Evolutionary conservation across 73 alveolate genomes (phyloP).

Genomic region (Symbiodinium pilosum): DNA sequence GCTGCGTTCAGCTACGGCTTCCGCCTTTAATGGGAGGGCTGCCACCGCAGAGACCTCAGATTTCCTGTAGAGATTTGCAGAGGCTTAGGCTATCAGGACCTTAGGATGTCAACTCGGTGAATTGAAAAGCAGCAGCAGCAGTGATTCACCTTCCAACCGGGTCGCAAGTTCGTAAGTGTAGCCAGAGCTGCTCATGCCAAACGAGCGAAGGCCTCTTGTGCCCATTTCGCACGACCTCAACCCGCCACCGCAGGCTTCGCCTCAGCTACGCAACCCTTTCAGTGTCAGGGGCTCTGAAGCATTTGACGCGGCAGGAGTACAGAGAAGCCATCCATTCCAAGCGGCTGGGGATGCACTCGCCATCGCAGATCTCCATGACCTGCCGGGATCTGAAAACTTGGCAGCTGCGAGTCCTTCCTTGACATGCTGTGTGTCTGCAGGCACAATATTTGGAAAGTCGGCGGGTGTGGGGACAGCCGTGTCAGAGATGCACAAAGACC

Average conservation of each 20-base stretch:
- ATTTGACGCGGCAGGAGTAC: constrained; percentile 39
- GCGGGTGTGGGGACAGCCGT: constrained; percentile 89
- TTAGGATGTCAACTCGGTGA: no score
- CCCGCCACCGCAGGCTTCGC: constrained; percentile 30
- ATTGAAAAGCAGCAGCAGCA: no score
- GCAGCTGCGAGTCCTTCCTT: not conserved
- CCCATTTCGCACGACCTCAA: constrained; percentile 63
- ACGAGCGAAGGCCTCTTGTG: constrained; percentile 35
- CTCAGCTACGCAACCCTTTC: not conserved
- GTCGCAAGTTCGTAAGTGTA: no score
- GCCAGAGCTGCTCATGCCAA: no score
- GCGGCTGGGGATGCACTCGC: constrained; percentile 45
- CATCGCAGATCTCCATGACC: constrained; percentile 43
- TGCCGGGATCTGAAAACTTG: not conserved
- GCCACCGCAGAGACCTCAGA: constrained; percentile 26
- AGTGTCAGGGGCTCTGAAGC: not conserved
- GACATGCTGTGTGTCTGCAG: not conserved
- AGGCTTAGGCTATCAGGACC: no score
- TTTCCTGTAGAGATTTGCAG: no score
- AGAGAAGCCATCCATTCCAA: constrained; percentile 48
- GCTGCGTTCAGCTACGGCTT: constrained; percentile 61
- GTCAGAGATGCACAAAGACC: constrained; percentile 67
- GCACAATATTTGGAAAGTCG: constrained; percentile 73
- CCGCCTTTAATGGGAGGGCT: constrained; percentile 35
- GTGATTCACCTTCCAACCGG: no score